Evolutionary conservation across 108 stramenopile genomes (phyloP).

Genomic region (Skeletonema marinoi): DNA sequence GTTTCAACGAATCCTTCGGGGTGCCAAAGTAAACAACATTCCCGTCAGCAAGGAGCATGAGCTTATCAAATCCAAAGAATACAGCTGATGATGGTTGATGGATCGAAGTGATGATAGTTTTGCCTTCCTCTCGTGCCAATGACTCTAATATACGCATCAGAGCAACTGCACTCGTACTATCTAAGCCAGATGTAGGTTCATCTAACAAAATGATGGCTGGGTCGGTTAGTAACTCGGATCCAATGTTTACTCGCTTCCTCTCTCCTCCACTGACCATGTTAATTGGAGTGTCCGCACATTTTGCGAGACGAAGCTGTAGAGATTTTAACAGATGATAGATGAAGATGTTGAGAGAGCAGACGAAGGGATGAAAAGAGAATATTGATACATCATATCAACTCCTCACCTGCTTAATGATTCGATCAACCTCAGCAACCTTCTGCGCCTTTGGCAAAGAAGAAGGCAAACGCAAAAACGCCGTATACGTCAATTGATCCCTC

Average conservation of each 20-base stretch:
- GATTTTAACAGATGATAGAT: background rate
- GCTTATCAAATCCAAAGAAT: conserved; percentile 69
- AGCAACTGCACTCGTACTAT: conserved; percentile 68
- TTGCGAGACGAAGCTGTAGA: conserved; percentile 22
- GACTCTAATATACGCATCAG: conserved; percentile 56
- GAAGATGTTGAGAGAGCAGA: background rate
- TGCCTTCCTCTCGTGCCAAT: conserved; percentile 48
- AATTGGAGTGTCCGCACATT: conserved; percentile 70
- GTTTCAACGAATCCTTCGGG: conserved; percentile 53
- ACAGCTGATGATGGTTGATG: conserved; percentile 78
- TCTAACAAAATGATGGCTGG: conserved; percentile 74
- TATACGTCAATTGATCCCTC: conserved; percentile 72
- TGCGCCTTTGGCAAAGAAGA: conserved; percentile 15
- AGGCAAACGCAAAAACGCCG: conserved; percentile 68
- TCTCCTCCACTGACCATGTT: conserved; percentile 76
- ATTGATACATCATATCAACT: background rate
- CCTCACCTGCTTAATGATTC: conserved; percentile 53
- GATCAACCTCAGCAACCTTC: conserved; percentile 67
- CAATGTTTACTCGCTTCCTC: conserved; percentile 84
- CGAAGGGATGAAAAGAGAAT: background rate
- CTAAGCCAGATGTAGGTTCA: conserved; percentile 86
- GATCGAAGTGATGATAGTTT: conserved; percentile 74
- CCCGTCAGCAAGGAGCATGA: conserved; percentile 69
- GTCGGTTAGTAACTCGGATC: conserved; percentile 73
- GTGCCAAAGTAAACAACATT: conserved; percentile 78